phyloP scores from a whole-genome alignment of 116 monocot species.

The Posidonia oceanica region DNA sequence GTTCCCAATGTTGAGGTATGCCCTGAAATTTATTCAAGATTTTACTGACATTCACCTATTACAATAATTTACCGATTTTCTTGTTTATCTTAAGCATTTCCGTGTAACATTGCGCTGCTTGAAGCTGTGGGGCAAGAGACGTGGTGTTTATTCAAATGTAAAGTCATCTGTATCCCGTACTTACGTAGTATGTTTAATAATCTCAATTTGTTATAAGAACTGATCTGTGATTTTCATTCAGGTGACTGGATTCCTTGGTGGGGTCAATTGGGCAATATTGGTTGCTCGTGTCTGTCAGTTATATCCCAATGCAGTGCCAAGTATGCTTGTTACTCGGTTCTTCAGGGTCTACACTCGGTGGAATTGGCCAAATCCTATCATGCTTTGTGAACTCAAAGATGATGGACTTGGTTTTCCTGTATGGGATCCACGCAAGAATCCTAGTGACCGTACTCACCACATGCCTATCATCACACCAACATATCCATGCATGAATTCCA shows the following conservation, averaged over 20 bases:
- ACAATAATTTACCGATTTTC: not conserved
- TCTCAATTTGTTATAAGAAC: not conserved
- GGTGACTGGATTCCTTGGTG: slow-evolving; percentile 99
- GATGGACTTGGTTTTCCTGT: slow-evolving; percentile 87
- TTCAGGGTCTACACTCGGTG: slow-evolving; percentile 98
- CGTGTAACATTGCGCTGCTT: slow-evolving; percentile 74
- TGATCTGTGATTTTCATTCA: slow-evolving; percentile 6
- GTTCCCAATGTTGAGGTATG: slow-evolving; percentile 84
- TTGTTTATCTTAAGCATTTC: slow-evolving; percentile 47
- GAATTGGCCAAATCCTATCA: slow-evolving; percentile 99
- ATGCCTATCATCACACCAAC: slow-evolving; percentile 99
- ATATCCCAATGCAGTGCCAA: slow-evolving; percentile 95
- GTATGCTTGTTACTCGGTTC: slow-evolving; percentile 88
- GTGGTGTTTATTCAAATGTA: slow-evolving; percentile 98
- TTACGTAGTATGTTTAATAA: not conserved
- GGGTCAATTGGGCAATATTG: slow-evolving; percentile 91
- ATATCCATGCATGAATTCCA: slow-evolving; percentile 99
- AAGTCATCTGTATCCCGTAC: not conserved
- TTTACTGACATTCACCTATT: too few relatives aligned
- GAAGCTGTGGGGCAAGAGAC: slow-evolving; percentile 91
- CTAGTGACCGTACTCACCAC: slow-evolving; percentile 78
- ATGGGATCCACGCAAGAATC: slow-evolving; percentile 94
- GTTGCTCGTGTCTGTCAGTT: slow-evolving; percentile 93
- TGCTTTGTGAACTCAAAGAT: slow-evolving; percentile 80
- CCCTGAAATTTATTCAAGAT: not conserved